phyloP scores from a whole-genome alignment of 305 asterid genomes.

The Solanum aculeatissimum region DNA sequence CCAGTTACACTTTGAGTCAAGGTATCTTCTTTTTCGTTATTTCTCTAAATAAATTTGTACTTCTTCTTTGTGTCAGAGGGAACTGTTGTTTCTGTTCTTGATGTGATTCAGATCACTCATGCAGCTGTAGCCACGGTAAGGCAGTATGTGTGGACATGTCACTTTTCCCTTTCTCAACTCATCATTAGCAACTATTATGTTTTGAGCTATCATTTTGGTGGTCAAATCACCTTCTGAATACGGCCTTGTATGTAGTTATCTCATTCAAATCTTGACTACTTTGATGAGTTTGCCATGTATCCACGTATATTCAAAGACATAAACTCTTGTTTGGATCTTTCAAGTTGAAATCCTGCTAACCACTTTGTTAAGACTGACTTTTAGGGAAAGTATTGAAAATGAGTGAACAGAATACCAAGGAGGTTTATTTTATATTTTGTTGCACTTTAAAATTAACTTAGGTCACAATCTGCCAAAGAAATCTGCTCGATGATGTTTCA shows the following conservation, averaged over 20 bases:
- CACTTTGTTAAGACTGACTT: neutral
- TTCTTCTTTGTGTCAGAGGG: slow-evolving; percentile 45
- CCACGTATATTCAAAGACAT: neutral
- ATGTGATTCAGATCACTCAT: slow-evolving; percentile 79
- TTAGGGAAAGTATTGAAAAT: neutral
- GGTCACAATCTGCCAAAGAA: neutral
- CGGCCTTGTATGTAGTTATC: neutral
- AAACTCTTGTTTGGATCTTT: neutral
- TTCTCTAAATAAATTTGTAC: neutral
- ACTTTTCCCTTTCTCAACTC: neutral
- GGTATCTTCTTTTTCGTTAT: neutral
- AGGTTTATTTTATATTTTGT: neutral
- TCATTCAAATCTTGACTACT: neutral
- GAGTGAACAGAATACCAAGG: neutral
- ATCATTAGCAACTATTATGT: neutral
- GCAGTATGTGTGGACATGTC: neutral
- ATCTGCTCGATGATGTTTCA: neutral
- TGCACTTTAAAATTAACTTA: neutral
- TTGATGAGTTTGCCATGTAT: neutral
- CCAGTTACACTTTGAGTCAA: neutral
- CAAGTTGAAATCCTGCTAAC: neutral
- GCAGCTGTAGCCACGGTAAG: slow-evolving; percentile 94
- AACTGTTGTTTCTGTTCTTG: slow-evolving; percentile 60
- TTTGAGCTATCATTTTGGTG: neutral
- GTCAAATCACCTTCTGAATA: neutral